Base-by-base conservation (phyloP, 176 grass and related monocot genomes). In the Hordeum vulgare region DNA sequence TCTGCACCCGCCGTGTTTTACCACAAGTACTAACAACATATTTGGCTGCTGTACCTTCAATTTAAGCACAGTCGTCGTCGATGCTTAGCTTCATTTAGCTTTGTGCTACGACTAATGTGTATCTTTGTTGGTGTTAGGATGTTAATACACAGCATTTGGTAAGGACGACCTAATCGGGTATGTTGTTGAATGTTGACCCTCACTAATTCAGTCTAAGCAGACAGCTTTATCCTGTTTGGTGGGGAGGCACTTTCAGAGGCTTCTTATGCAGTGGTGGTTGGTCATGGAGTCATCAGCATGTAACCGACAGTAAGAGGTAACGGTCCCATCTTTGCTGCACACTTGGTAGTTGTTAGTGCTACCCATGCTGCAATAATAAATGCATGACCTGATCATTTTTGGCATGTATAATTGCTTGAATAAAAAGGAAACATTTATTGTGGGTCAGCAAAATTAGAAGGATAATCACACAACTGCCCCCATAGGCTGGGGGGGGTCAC, bases 381-480 rank as follows among this genome's bases (percentile, higher is more conserved):
- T 14, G 25, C 42, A 31, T 56, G 7, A 73, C 18, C 51, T 21
- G 40, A 24, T 9, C 26, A 66, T 81, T 51, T 35, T 26, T 69
- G 53, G 12, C 61, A 56, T 51, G 13, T 4, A 77, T 36, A 63
- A 23, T 63, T 62, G 31, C 6, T 9, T 27, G 26, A n/a, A 81
- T 21, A 80, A 49, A 39, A 65, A 59, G 8, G 37, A 59, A 77
- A 79, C 79, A 82, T 90, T 90, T 73, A 86, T 90, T 86, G 66
- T 73, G 26, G 66, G 83, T 34, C 83, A 78, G 83, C 73, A 79
- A 78, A 67, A 83, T 90, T 90, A 79, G 79, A 74, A 71, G 65
- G 88, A 27, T 84, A 72, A 75, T 71, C 77, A 83, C 74, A 71
- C 54, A 31, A 71, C 7, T 54, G 18, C 68, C 72, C 71, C 47